Conservation (phyloP, 2,329 filamentous ascomycete species). For the Blastomyces percursus region DNA sequence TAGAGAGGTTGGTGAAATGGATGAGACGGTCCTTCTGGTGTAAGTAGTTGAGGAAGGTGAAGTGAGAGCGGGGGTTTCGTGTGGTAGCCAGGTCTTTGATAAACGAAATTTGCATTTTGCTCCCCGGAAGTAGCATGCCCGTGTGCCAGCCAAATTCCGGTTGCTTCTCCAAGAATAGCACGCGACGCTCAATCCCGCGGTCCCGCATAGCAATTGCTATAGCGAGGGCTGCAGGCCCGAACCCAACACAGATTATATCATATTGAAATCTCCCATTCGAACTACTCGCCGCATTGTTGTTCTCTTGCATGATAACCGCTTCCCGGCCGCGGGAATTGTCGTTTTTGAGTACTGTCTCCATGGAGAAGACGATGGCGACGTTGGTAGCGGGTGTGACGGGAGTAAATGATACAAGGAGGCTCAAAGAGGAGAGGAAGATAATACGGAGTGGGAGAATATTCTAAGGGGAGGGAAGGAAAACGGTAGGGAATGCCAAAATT, state of each 20-base stretch:
- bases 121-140: conserved; percentile 85
- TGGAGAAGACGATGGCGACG: background rate
- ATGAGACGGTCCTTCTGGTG: conserved; percentile 70
- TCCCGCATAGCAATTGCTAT: conserved; percentile 86
- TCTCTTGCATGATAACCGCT: background rate
- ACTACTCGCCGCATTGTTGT: background rate
- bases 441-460: background rate
- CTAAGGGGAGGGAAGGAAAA: background rate
- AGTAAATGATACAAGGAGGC: background rate
- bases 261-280: conserved; percentile 24
- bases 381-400: background rate
- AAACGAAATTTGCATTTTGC: conserved; percentile 97
- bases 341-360: conserved; percentile 7
- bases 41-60: conserved; percentile 94
- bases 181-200: conserved; percentile 56
- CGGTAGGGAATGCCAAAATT: background rate
- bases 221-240: conserved; percentile 81
- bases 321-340: background rate
- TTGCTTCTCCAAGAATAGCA: conserved; percentile 84
- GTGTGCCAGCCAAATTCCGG: conserved; percentile 78
- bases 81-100: conserved; percentile 90
- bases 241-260: conserved; percentile 83
- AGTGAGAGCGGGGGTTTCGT: conserved; percentile 69
- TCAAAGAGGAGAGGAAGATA: background rate
- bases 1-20: conserved; percentile 81